These are phyloP conservation scores for Dioszegia aurantiaca DNA, from an alignment of 768 basidiomycete species.

Conservation along the genomic window DNA sequence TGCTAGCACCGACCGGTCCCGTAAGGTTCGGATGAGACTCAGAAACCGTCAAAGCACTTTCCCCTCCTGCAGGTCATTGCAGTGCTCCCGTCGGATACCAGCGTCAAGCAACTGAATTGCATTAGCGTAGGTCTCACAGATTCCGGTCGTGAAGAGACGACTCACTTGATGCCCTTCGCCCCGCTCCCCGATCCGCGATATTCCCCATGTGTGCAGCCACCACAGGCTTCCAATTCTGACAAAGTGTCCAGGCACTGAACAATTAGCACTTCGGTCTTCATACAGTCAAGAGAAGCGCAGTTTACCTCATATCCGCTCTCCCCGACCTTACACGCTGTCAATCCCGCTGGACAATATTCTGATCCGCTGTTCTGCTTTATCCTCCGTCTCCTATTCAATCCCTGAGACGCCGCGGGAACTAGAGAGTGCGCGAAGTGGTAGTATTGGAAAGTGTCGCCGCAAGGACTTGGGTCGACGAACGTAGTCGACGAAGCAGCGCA, in stretches of 20 bases:
- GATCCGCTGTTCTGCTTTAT: neutral
- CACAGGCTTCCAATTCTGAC: neutral
- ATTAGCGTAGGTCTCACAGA: too few species aligned
- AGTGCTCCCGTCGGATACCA: too few species aligned
- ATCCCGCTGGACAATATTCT: constrained; percentile 1
- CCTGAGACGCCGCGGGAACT: neutral
- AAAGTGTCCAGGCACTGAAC: neutral
- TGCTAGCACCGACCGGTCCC: too few species aligned
- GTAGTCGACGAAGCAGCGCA: too few species aligned
- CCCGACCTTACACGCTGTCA: neutral
- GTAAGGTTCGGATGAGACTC: too few species aligned
- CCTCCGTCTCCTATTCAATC: neutral
- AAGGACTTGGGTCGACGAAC: too few species aligned
- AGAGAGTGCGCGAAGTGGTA: neutral
- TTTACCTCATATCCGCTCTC: neutral
- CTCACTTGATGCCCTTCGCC: neutral
- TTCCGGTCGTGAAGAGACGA: neutral
- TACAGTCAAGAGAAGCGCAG: neutral
- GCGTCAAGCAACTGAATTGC: too few species aligned
- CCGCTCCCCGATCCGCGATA: neutral
- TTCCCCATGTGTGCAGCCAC: neutral
- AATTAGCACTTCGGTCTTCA: neutral
- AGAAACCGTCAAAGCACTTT: too few species aligned
- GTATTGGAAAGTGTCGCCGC: too few species aligned
- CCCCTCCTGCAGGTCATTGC: too few species aligned